A percentile compares a stretch with the other conserved stretches of the same genome.
Conservation (phyloP, 129 eudicot genomes). For the Artemisia annua region DNA sequence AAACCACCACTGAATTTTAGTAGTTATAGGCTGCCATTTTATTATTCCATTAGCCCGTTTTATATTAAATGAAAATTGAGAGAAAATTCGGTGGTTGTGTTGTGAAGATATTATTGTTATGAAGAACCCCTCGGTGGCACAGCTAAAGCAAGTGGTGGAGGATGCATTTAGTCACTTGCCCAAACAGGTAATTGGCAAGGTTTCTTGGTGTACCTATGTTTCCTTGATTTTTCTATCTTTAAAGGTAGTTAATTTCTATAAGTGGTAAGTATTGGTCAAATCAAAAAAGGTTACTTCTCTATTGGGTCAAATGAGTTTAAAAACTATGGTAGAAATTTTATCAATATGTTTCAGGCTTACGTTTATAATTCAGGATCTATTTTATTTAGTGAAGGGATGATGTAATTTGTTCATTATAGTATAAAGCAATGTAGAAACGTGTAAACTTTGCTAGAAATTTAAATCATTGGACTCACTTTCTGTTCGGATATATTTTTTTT, state of each 20-base stretch:
- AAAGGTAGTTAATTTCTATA: slow-evolving; percentile 3
- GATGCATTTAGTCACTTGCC: slow-evolving; percentile 67
- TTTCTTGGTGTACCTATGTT: slow-evolving; percentile 61
- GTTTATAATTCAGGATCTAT: too few relatives aligned
- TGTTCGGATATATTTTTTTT: too few relatives aligned
- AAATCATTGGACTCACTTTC: too few relatives aligned
- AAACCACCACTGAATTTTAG: too few relatives aligned
- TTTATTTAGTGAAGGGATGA: too few relatives aligned
- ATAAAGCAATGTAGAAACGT: too few relatives aligned
- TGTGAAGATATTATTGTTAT: slow-evolving; percentile 56
- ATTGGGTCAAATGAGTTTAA: background rate
- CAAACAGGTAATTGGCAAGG: slow-evolving; percentile 53
- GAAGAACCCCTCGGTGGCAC: slow-evolving; percentile 63
- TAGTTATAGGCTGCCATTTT: too few relatives aligned
- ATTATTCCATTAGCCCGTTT: too few relatives aligned
- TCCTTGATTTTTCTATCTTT: background rate
- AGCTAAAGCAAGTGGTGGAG: slow-evolving; percentile 78
- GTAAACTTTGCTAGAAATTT: too few relatives aligned
- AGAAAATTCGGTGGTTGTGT: background rate
- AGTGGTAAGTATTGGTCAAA: background rate
- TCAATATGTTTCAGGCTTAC: background rate
- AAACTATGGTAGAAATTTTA: background rate
- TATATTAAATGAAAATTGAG: too few relatives aligned
- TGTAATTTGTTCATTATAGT: too few relatives aligned
- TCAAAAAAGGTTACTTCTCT: too few relatives aligned